Conservation (phyloP, 768 basidiomycete species). For the Auricularia heimuer region DNA sequence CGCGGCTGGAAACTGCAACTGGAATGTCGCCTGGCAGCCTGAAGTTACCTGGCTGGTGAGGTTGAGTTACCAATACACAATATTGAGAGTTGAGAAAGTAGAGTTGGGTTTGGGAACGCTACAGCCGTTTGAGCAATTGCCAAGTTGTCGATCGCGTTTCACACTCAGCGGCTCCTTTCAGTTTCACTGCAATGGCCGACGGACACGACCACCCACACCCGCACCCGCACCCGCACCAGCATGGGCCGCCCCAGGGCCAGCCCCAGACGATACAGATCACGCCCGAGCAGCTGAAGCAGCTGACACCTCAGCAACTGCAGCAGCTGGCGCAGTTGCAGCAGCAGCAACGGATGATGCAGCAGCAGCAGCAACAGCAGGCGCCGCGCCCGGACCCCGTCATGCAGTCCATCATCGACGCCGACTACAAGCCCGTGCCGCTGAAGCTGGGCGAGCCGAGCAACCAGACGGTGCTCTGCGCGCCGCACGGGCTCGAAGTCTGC, state of each 20-base stretch:
- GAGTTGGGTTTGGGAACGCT: no score
- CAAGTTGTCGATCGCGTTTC: no score
- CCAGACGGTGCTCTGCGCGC: constrained; percentile 47
- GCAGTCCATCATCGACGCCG: constrained; percentile 69
- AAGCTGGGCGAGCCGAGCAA: constrained; percentile 43
- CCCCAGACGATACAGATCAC: not conserved
- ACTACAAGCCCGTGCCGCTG: constrained; percentile 51
- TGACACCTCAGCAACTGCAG: not conserved
- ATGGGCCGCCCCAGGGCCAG: not conserved
- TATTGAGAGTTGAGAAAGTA: no score
- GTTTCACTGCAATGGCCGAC: not conserved
- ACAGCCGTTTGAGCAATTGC: no score
- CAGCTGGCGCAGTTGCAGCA: not conserved
- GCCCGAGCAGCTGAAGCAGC: not conserved
- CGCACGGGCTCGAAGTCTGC: constrained; percentile 68
- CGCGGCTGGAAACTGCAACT: no score
- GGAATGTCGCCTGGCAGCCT: no score
- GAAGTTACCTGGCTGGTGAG: no score
- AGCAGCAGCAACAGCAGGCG: constrained; percentile 27
- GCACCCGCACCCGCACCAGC: not conserved
- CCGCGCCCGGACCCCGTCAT: constrained; percentile 59
- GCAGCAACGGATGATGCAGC: constrained; percentile 24
- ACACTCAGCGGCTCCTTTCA: no score
- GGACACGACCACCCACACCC: not conserved
- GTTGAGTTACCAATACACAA: no score